These are phyloP conservation scores for Fomitopsis serialis DNA, from an alignment of 768 basidiomycete genomes.

Conservation along the genomic window DNA sequence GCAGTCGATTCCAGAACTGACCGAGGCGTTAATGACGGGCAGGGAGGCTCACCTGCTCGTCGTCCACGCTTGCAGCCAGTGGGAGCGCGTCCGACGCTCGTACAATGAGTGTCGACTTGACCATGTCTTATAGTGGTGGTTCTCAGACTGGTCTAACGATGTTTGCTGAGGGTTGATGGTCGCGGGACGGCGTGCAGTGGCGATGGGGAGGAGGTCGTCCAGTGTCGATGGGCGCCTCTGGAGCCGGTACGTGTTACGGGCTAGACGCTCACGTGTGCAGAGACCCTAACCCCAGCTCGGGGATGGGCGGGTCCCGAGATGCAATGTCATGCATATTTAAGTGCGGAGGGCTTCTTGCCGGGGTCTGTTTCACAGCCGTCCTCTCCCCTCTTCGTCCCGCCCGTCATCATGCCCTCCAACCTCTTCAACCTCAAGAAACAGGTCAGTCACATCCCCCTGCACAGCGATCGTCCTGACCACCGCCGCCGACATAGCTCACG, in stretches of 20 bases:
- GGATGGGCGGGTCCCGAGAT: too few relatives aligned
- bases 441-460: constrained; percentile 29
- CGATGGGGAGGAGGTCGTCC: too few relatives aligned
- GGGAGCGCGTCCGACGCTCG: constrained; percentile 85
- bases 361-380: too few relatives aligned
- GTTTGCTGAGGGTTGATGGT: too few relatives aligned
- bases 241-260: neutral
- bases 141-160: too few relatives aligned
- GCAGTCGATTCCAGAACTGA: constrained; percentile 7
- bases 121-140: constrained; percentile 42
- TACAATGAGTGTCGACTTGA: constrained; percentile 82
- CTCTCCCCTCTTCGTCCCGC: neutral
- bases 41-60: constrained; percentile 67
- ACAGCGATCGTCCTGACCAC: neutral
- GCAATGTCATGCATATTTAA: too few relatives aligned
- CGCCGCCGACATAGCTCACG: constrained; percentile 48
- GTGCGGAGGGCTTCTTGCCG: too few relatives aligned
- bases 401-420: constrained; percentile 26
- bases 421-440: constrained; percentile 70
- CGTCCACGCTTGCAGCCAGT: constrained; percentile 93
- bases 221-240: neutral
- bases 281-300: constrained; percentile 1
- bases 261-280: neutral
- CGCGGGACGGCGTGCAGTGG: too few relatives aligned
- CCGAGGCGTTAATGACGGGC: neutral